Evolutionary conservation across 805 yeast species (phyloP), one percentile per base, ranked within the genome.

Genomic region (Candida corydali): DNA sequence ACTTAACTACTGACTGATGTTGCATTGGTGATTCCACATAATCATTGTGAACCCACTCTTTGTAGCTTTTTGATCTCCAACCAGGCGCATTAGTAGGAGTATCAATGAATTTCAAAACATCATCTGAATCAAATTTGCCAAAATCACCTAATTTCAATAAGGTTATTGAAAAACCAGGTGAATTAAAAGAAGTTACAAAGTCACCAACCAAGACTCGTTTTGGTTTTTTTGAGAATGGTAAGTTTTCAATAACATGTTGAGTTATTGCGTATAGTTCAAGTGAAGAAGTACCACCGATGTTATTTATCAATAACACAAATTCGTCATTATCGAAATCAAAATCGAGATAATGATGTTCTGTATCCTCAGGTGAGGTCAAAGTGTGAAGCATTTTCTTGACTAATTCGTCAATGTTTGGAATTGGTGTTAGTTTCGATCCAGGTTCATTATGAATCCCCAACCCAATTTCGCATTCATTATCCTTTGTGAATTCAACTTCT

Each of bases 361-460:
- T 53, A 54, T 89, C 96, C 6, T 65, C 65, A 23, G 71, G 58
- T 38, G 80, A 80, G 24, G 84, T 52, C 40, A 89, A 60, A 50
- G 77, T 76, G 30, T 78, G 68, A 36, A 82, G 70, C 67, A 91
- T 69, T 20, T 75, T 68, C 17, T 69, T 65, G 19, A 70, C 40
- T 37, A 91, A 62, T 0, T 73, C 74, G 12, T 77, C 80, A 34
- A 86, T 76, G 0, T 76, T 55, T 17, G 97, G 96, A 47, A 89
- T 76, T 12, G 84, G 82, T 19, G 69, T 61, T 25, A 76, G 53
- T 43, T 76, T 74, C 36, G 51, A 69, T 43, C 97, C 97, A 1
- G 96, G 93, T 57, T 89, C 98, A 52, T 89, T 89, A 61, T 89
- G 98, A 42, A 89, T 89, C 30, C 98, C 98, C 80, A 89, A 82